phyloP scores from a whole-genome alignment of 164 flowering plant species.

The Brasenia schreberi region DNA sequence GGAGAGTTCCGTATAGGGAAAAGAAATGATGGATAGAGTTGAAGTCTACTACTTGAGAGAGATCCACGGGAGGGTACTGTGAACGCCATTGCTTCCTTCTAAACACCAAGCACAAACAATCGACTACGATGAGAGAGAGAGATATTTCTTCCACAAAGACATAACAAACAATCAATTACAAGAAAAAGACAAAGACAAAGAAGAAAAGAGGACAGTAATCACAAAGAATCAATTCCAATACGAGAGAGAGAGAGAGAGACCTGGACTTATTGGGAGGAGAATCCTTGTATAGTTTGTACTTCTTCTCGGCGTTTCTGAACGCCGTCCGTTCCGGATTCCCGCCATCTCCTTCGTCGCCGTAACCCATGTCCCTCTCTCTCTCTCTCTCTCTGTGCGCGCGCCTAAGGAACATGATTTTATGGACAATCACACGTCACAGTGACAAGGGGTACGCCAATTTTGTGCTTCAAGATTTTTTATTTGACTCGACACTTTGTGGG shows the following conservation, averaged over 20 bases:
- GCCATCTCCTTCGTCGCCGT: slow-evolving; percentile 9
- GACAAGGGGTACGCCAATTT: neutral
- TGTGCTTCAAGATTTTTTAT: neutral
- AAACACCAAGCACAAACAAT: neutral
- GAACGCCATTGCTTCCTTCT: slow-evolving; percentile 12
- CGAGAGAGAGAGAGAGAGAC: slow-evolving; percentile 10
- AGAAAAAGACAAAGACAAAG: neutral
- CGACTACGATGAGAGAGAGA: slow-evolving; percentile 6
- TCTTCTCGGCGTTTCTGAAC: slow-evolving; percentile 84
- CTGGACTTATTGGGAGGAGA: slow-evolving; percentile 16
- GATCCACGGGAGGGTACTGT: slow-evolving; percentile 43
- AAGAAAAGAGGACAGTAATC: neutral
- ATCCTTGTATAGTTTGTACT: slow-evolving; percentile 78
- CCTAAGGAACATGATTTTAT: neutral
- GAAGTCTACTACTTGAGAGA: slow-evolving; percentile 79
- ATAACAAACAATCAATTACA: neutral
- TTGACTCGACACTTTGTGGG: too few species aligned
- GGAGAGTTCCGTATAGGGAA: slow-evolving; percentile 26
- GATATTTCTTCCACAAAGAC: too few species aligned
- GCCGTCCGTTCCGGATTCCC: slow-evolving; percentile 65
- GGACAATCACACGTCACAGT: neutral
- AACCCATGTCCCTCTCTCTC: slow-evolving; percentile 11
- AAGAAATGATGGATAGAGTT: slow-evolving; percentile 30
- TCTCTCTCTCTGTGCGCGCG: neutral
- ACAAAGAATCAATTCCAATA: neutral